These are phyloP conservation scores for Acacia crassicarpa DNA, from an alignment of 306 rosid genomes.

Conservation along the genomic window DNA sequence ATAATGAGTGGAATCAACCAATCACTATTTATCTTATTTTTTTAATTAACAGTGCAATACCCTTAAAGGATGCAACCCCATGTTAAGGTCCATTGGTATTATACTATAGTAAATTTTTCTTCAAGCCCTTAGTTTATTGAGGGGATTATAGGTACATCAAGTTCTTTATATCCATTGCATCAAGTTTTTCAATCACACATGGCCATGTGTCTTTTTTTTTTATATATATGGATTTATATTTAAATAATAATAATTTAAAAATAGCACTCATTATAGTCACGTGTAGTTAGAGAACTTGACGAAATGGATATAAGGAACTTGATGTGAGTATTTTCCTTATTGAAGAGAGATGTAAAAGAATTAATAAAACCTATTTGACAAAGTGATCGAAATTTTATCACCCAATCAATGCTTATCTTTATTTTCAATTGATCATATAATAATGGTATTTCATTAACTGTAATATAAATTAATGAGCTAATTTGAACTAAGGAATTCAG, in stretches of 20 bases:
- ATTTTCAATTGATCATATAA: neutral
- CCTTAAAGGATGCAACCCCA: neutral
- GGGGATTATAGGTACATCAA: no score
- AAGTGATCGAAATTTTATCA: neutral
- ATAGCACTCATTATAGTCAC: no score
- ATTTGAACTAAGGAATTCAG: no score
- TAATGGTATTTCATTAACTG: neutral
- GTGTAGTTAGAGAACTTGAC: no score
- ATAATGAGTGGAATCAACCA: neutral
- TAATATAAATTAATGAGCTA: no score
- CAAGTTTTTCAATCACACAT: no score
- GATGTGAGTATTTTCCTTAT: no score
- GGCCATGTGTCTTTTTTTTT: no score
- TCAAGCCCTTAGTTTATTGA: neutral
- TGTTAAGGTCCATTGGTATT: neutral
- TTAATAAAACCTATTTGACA: neutral
- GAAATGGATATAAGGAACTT: no score
- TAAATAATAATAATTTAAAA: no score
- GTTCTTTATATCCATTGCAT: no score
- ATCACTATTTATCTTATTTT: neutral
- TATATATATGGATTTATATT: no score
- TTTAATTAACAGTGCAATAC: neutral
- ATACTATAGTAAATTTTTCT: neutral
- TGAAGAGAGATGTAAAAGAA: neutral
- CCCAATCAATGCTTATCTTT: neutral